A percentile compares a stretch with the other conserved stretches of the same genome.
Evolutionary conservation across 306 rosid genomes (phyloP).

Genomic region (Lupinus albus): DNA sequence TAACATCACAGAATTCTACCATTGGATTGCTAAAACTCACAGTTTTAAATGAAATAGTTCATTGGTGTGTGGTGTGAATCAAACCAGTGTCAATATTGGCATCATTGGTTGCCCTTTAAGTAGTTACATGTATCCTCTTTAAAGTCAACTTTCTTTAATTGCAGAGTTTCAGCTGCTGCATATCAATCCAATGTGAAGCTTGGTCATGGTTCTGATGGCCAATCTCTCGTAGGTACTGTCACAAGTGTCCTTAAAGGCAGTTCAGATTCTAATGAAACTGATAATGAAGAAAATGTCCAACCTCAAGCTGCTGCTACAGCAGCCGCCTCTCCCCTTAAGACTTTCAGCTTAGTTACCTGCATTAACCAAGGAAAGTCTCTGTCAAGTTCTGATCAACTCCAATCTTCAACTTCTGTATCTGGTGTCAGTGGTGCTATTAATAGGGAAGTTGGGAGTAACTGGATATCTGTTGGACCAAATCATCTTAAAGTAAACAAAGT

Average conservation of each 20-base stretch:
- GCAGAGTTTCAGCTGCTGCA: constrained; percentile 54
- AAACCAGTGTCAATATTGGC: not conserved
- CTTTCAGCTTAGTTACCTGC: constrained; percentile 39
- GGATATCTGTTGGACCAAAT: constrained; percentile 46
- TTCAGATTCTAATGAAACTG: constrained; percentile 39
- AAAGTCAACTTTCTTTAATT: constrained; percentile 19
- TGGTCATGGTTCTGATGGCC: constrained; percentile 42
- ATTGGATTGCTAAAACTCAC: constrained; percentile 2
- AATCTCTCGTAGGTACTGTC: constrained; percentile 40
- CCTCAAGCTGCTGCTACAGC: constrained; percentile 46
- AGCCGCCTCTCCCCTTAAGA: constrained; percentile 47
- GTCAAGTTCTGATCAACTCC: constrained; percentile 46
- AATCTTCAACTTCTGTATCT: constrained; percentile 43
- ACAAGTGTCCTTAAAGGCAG: constrained; percentile 38
- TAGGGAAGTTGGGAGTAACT: constrained; percentile 47
- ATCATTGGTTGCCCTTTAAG: constrained; percentile 4
- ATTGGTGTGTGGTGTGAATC: not conserved
- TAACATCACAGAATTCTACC: constrained; percentile 8
- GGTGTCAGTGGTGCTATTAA: constrained; percentile 36
- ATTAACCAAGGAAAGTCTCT: constrained; percentile 45
- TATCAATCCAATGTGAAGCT: constrained; percentile 60
- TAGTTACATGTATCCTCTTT: constrained; percentile 12
- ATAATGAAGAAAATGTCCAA: constrained; percentile 46
- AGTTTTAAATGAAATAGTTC: constrained; percentile 2
- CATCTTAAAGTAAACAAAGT: constrained; percentile 43